phyloP scores from a whole-genome alignment of 1,139 yeast genomes.

The Scheffersomyces titani region DNA sequence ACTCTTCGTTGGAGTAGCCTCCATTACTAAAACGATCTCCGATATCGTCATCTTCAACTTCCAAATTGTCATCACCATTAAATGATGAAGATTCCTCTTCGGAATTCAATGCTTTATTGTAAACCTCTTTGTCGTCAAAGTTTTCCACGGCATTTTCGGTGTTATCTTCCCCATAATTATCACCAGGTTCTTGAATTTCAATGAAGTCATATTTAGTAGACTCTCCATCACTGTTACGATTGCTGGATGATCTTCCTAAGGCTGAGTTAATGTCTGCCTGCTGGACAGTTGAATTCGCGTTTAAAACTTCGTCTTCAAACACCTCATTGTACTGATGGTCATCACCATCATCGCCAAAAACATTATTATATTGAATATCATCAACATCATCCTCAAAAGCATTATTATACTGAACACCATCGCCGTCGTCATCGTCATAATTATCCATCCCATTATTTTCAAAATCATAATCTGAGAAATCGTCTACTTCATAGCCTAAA shows the following conservation, averaged over 20 bases:
- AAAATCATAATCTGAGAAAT: conserved; percentile 42
- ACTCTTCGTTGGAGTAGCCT: conserved; percentile 1
- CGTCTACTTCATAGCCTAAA: conserved; percentile 37
- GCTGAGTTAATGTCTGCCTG: not conserved
- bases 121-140: not conserved
- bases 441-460: conserved; percentile 47
- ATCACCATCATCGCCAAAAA: not conserved
- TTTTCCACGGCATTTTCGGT: not conserved
- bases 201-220: not conserved
- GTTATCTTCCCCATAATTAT: conserved; percentile 6
- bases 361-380: too few species aligned
- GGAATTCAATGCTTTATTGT: not conserved
- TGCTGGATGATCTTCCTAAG: not conserved
- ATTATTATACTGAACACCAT: conserved; percentile 31
- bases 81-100: not conserved
- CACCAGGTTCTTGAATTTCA: conserved; percentile 23
- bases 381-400: conserved; percentile 21
- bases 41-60: not conserved
- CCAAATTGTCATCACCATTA: conserved; percentile 2
- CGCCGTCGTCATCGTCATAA: conserved; percentile 49
- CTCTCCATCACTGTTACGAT: not conserved
- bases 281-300: not conserved
- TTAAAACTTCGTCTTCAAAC: not conserved
- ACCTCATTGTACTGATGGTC: too few species aligned
- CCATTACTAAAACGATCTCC: not conserved